Base-by-base conservation (phyloP, 495 filamentous ascomycete genomes). In the Pyrenula massariospora region DNA sequence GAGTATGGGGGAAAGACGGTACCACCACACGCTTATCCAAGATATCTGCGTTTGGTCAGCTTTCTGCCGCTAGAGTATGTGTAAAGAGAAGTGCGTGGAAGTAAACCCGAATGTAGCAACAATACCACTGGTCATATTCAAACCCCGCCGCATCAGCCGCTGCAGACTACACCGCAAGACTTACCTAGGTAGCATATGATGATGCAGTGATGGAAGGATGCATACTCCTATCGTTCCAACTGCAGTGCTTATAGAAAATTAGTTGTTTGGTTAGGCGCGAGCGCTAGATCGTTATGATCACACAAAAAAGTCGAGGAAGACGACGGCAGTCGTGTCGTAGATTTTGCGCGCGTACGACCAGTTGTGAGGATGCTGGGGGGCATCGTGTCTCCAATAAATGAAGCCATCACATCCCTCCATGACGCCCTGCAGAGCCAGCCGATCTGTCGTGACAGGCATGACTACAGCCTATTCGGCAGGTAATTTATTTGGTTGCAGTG, bases 31-130 rank as follows among this genome's bases (percentile, higher is more conserved):
- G n/a, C n/a, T n/a, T n/a, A n/a, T n/a, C n/a, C n/a, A n/a, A n/a
- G n/a, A n/a, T n/a, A n/a, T n/a, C n/a, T n/a, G n/a, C n/a, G n/a
- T n/a, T n/a, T n/a, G n/a, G n/a, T n/a, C n/a, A n/a, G n/a, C n/a
- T n/a, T n/a, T n/a, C n/a, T n/a, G n/a, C n/a, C n/a, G n/a, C n/a
- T n/a, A n/a, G n/a, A n/a, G n/a, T n/a, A n/a, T n/a, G n/a, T n/a
- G n/a, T n/a, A n/a, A n/a, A n/a, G n/a, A n/a, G n/a, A n/a, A n/a
- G n/a, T n/a, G n/a, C 58, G 79, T 77, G 0, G 69, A 63, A 60
- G 80, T 77, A 0, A 75, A 75, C 56, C 72, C 73, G 22, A 77
- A 74, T 23, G 77, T 75, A 48, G 79, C 71, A 20, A 80, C 51
- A 22, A 80, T 65, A 12, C 70, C 75, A 25, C 75, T 77, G 50